Base-by-base conservation (phyloP, 352 stramenopile genomes). In the Thalassiosira livingstoniorum region DNA sequence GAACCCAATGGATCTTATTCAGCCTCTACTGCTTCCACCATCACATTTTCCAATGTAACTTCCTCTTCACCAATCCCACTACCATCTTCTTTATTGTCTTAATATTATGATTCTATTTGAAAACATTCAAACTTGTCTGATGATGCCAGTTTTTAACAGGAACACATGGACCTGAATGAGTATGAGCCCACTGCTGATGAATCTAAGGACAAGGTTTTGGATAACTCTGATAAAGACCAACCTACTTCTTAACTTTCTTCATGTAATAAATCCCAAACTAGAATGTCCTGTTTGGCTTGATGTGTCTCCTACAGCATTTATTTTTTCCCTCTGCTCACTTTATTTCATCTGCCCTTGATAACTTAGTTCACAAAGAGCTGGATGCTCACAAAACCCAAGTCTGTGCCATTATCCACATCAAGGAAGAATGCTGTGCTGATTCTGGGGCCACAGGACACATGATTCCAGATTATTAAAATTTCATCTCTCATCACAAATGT, bases 401-500 rank as follows among this genome's bases (percentile, higher is more conserved):
- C 39, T 47, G 7, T 47, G 7, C 7, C 39, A 47, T 15, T 15
- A 47, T 47, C 39, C 7, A 7, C 7, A 15, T 7, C 7, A 35
- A 42, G 2, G 18, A 18, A 32, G 13, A 73, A 3, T 75, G 67
- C 31, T 75, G 67, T 15, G 39, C 53, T 4, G 37, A 76, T 23
- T 76, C 68, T 25, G 68, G 55, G 15, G 68, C 68, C 0, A 76
- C 68, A n/a, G 55, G 68, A 7, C 1, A 32, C 15, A 76, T 76
- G 68, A 18, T 76, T 13, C 37, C 34, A 2, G 57, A 76, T 29
- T 76, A 68, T 15, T 25, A 35, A 0, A 31, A 51, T n/a, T 76
- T 76, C n/a, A 1, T 68, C 25, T 62, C 25, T 1, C 68, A 76
- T n/a, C n/a, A 61, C 0, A 51, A 51, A 37, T 68, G 54, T 18